A percentile compares a stretch with the other conserved stretches of the same genome.
Conservation (phyloP, 208 protist species). For the Sergeia podlipaevii region DNA sequence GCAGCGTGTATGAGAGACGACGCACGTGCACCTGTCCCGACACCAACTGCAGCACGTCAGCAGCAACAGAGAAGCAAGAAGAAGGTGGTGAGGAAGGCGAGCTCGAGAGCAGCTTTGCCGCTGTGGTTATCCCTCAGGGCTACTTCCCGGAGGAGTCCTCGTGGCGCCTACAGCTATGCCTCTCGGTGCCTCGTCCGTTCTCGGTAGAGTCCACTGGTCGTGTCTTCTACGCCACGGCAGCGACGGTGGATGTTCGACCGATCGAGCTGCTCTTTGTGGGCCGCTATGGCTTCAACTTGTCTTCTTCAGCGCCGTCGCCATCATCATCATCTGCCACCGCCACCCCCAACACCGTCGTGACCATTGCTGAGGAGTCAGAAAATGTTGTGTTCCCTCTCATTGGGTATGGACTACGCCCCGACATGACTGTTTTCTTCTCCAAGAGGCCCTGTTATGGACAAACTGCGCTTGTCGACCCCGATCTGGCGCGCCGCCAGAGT, state of each 20-base stretch:
- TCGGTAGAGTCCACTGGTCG: conserved; percentile 18
- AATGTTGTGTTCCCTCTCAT: conserved; percentile 51
- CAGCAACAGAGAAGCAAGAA: background rate
- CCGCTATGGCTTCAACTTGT: conserved; percentile 29
- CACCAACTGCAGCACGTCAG: background rate
- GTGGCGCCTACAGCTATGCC: conserved; percentile 58
- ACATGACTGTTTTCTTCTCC: conserved; percentile 60
- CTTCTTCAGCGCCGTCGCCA: background rate
- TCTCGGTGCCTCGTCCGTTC: conserved; percentile 69
- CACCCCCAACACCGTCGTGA: conserved; percentile 22
- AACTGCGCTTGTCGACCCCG: background rate
- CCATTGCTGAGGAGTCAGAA: conserved; percentile 40
- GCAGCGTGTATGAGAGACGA: background rate
- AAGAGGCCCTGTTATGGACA: conserved; percentile 26
- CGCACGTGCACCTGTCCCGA: background rate
- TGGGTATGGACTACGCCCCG: conserved; percentile 57
- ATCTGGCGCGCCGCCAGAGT: conserved; percentile 27
- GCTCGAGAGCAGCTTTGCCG: conserved; percentile 1
- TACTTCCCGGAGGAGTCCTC: conserved; percentile 42
- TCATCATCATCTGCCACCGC: background rate
- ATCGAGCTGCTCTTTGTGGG: conserved; percentile 53
- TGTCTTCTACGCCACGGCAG: conserved; percentile 26
- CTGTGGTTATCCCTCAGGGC: conserved; percentile 45
- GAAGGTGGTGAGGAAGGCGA: background rate
- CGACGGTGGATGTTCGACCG: conserved; percentile 39